These are phyloP conservation scores for Tympanopsis confertula DNA, from an alignment of 2,329 filamentous ascomycete species.

Conservation along the genomic window DNA sequence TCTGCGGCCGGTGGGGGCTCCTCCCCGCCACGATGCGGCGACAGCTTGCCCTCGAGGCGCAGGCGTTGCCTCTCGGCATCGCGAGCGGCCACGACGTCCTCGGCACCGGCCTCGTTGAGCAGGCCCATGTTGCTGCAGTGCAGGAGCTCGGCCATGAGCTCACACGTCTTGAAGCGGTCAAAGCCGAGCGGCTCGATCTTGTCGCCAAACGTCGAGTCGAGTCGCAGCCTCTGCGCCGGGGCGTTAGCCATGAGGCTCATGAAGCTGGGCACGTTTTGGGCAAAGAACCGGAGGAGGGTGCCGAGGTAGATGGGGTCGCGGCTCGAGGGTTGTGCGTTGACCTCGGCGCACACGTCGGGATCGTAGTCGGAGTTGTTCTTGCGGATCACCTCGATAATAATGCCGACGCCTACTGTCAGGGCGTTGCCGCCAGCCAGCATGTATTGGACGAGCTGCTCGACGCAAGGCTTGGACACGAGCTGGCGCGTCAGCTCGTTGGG, in stretches of 20 bases:
- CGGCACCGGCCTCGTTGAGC: constrained; percentile 80
- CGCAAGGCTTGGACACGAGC: constrained; percentile 75
- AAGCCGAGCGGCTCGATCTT: constrained; percentile 92
- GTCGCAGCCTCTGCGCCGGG: constrained; percentile 58
- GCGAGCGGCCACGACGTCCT: constrained; percentile 70
- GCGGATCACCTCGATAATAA: constrained; percentile 94
- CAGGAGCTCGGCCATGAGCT: constrained; percentile 91
- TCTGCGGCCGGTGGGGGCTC: constrained; percentile 30
- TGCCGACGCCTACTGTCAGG: constrained; percentile 88
- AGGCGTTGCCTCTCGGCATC: constrained; percentile 74
- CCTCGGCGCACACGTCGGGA: constrained; percentile 74
- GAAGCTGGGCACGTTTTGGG: constrained; percentile 82
- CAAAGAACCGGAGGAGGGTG: constrained; percentile 77
- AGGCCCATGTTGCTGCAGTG: constrained; percentile 99
- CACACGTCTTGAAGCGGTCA: constrained; percentile 96
- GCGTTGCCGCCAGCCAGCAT: constrained; percentile 93
- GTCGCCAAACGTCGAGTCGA: constrained; percentile 80
- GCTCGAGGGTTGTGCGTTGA: constrained; percentile 67
- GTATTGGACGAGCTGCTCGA: constrained; percentile 73
- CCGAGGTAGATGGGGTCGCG: constrained; percentile 93
- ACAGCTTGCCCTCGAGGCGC: constrained; percentile 65
- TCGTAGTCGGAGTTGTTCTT: constrained; percentile 99
- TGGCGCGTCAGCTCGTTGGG: constrained; percentile 94
- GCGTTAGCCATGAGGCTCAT: constrained; percentile 79
- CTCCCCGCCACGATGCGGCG: constrained; percentile 25